Evolutionary conservation across 176 grass and related monocot species (phyloP), one percentile per base, ranked within the genome.

Genomic region (Tillandsia leiboldiana): DNA sequence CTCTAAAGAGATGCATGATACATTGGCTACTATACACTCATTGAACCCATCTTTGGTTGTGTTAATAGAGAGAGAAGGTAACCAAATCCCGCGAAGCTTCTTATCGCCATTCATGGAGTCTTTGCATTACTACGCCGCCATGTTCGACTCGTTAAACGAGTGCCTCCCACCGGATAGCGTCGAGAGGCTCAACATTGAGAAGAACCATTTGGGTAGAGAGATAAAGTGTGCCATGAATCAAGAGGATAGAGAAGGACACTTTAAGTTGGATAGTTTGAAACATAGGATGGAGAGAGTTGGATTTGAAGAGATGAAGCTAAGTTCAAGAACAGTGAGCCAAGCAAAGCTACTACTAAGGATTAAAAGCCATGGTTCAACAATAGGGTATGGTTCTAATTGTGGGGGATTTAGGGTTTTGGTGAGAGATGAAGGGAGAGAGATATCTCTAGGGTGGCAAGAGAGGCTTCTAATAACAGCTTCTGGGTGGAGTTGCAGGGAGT

Each of bases 291-390:
- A 68, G 75, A 42, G 78, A 18, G 64, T 73, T 3, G 88, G 92
- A 62, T 84, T 88, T 69, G 80, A 84, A 72, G 66, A 11, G 20
- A 65, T 73, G 53, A 72, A 68, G 67, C 72, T 91, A 67, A 96
- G 85, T 70, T 87, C 86, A 2, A 84, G 85, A 27, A 80, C 88
- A 54, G 77, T 87, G 73, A 96, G 92, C 86, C 92, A 91, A 75
- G 92, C 92, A 75, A 91, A 87, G 83, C 83, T 96, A 18, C 80
- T 96, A 48, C 70, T 96, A 2, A 96, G 86, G 80, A 91, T 96
- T 51, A 96, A 87, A 73, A 87, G 79, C 79, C 81, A 84, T 1
- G 49, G 59, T 65, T 77, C 64, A 67, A 73, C 56, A 5, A 69
- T 64, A 22, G 64, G 77, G 11, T 70, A 77, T 68, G 18, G 72